These are phyloP conservation scores for Chrysosporium queenslandicum DNA, from an alignment of 2,329 filamentous ascomycete species.

Conservation along the genomic window DNA sequence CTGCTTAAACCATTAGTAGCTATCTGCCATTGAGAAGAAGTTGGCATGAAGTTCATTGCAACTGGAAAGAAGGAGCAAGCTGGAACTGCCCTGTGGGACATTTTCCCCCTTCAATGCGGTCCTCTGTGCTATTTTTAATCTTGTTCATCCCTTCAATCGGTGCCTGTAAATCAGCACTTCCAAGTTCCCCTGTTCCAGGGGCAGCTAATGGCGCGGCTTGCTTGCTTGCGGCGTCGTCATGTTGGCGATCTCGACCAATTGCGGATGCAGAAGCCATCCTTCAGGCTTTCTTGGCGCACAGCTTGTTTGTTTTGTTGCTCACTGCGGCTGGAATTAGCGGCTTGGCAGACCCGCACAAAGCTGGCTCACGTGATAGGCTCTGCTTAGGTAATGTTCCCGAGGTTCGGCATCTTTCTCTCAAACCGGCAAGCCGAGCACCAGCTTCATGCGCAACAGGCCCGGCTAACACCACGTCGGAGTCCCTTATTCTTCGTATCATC, in stretches of 20 bases:
- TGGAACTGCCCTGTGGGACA: too few species aligned
- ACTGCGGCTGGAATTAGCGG: neutral
- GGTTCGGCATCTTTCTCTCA: neutral
- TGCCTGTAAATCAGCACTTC: neutral
- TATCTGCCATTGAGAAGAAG: too few species aligned
- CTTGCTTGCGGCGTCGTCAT: neutral
- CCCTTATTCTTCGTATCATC: neutral
- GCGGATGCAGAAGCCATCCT: neutral
- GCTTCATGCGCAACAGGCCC: too few species aligned
- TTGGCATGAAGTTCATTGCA: too few species aligned
- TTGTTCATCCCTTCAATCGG: neutral
- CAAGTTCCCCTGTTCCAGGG: too few species aligned
- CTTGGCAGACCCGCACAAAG: neutral
- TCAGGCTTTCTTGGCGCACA: neutral
- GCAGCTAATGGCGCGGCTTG: too few species aligned
- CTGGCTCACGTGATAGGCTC: neutral
- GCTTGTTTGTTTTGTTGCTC: neutral
- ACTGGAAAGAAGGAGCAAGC: neutral
- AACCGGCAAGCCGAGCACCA: conserved; percentile 1
- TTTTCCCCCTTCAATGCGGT: too few species aligned
- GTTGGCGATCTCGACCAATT: neutral
- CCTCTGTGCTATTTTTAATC: too few species aligned
- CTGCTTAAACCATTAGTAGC: neutral
- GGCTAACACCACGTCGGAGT: neutral
- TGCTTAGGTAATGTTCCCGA: neutral